Conservation (phyloP, 1,139 yeast species). For the Pichia sp. region DNA sequence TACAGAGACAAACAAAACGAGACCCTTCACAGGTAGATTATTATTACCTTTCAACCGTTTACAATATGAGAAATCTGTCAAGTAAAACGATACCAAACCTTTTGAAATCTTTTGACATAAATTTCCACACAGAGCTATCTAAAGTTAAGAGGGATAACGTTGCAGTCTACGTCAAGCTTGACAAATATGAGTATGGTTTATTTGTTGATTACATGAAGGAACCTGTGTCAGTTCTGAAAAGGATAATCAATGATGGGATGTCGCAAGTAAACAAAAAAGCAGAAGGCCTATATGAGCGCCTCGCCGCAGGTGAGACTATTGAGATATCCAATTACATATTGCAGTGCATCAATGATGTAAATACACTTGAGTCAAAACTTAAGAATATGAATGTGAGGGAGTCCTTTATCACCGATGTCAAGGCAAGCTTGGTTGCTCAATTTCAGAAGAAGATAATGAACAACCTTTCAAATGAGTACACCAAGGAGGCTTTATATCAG, state of each 20-base stretch:
- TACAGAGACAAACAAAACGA: conserved; percentile 30
- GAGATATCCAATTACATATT: conserved; percentile 40
- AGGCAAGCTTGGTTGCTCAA: conserved; percentile 19
- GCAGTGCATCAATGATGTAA: conserved; percentile 43
- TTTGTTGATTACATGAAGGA: conserved; percentile 51
- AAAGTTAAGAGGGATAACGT: conserved; percentile 31
- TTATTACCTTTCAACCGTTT: conserved; percentile 31
- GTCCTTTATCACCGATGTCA: conserved; percentile 18
- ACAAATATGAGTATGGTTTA: conserved; percentile 43
- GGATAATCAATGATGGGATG: conserved; percentile 42
- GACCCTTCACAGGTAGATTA: conserved; percentile 17
- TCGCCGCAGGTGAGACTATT: conserved; percentile 13
- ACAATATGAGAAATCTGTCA: conserved; percentile 45
- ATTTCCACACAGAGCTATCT: conserved; percentile 37
- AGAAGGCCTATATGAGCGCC: not conserved
- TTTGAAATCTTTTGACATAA: conserved; percentile 39
- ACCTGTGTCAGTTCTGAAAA: conserved; percentile 43
- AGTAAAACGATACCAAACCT: conserved; percentile 40
- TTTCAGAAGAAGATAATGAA: conserved; percentile 18
- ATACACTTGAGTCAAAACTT: conserved; percentile 32
- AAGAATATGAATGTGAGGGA: conserved; percentile 15
- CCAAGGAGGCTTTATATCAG: conserved; percentile 21
- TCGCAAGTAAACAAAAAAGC: conserved; percentile 39
- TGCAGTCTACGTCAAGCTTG: conserved; percentile 37
- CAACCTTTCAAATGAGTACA: conserved; percentile 13